Conservation (phyloP, 495 filamentous ascomycete genomes). For the Podospora tetraspora region DNA sequence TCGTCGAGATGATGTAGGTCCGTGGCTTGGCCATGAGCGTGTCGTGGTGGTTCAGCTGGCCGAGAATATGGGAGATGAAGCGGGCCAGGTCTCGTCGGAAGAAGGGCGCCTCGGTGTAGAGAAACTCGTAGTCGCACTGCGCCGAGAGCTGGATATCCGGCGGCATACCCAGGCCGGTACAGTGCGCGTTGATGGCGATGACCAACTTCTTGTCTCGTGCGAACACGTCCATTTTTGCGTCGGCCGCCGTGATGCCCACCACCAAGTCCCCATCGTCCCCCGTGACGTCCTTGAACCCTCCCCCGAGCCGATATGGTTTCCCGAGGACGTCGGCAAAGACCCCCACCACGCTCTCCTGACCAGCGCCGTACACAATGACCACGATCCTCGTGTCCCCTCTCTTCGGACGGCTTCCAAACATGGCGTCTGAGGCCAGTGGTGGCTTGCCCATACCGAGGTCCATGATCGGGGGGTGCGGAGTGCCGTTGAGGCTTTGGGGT, state of each 20-base stretch:
- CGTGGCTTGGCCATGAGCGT: slow-evolving; percentile 67
- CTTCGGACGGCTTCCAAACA: slow-evolving; percentile 33
- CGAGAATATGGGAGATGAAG: slow-evolving; percentile 70
- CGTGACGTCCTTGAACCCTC: slow-evolving; percentile 47
- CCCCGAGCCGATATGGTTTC: slow-evolving; percentile 55
- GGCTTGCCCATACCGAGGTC: slow-evolving; percentile 29
- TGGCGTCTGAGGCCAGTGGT: slow-evolving; percentile 22
- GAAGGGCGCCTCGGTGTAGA: slow-evolving; percentile 66
- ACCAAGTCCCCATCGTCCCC: slow-evolving; percentile 49
- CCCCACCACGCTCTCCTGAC: slow-evolving; percentile 60
- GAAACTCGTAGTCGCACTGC: slow-evolving; percentile 72
- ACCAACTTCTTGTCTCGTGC: slow-evolving; percentile 46
- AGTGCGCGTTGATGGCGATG: slow-evolving; percentile 67
- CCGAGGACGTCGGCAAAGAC: slow-evolving; percentile 65
- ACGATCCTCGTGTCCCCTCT: slow-evolving; percentile 49
- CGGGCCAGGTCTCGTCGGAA: slow-evolving; percentile 70
- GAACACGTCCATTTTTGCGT: slow-evolving; percentile 49
- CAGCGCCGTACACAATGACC: slow-evolving; percentile 56
- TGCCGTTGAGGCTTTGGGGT: slow-evolving; percentile 29
- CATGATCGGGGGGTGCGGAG: slow-evolving; percentile 17
- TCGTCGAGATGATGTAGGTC: slow-evolving; percentile 79
- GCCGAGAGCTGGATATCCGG: slow-evolving; percentile 58
- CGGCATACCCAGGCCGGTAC: slow-evolving; percentile 62
- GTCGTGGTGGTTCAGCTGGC: slow-evolving; percentile 68
- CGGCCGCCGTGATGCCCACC: slow-evolving; percentile 51